Evolutionary conservation across 1,139 yeast species (phyloP), one percentile per base, ranked within the genome.

Genomic region (Trichomonascaceae sp.): DNA sequence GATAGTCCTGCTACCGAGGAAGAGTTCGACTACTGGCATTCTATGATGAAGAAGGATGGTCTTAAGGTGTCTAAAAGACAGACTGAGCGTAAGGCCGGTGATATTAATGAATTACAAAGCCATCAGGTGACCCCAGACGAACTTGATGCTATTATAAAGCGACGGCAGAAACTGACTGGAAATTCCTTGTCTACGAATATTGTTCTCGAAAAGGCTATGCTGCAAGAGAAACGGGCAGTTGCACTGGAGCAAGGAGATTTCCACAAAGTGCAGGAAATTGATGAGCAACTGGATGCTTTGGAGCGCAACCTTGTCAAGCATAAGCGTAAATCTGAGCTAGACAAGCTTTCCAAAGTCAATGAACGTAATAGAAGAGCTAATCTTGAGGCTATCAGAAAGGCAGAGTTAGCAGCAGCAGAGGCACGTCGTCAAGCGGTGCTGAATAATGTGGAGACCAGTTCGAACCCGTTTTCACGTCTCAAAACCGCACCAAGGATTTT

Each of bases 391-490:
- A 83, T 90, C 59, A 82, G 96, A 63, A 80, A 81, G 63, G 96
- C 96, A 0, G 98, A 91, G 67, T 72, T 83, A 52, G 77, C 76
- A 63, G 81, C 84, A 47, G 76, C 78, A 6, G 86, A 81, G 58
- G 77, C 77, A 63, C 76, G 84, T 55, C 81, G 84, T 63, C 71
- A 77, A 56, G 73, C 77, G 1, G 69, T 66, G 43, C 55, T 60
- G 36, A 57, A 64, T 38, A 74, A 73, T 49, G 77, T 75, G 36
- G 76, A 79, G 53, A 73, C 74, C 18, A 78, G 74, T 52, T 82
- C 85, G 8, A 95, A 93, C 73, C 98, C 99, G 38, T 93, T 93
- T 70, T 83, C 89, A 59, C 81, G 98, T 68, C 79, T 93, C 65
- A 85, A 89, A 68, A 91, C 97, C 0, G 84, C 83, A 57, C 87